Evolutionary conservation across 192 early-diverging fungal genomes (phyloP), one percentile per base, ranked within the genome.

Genomic region (Coemansia sp.): DNA sequence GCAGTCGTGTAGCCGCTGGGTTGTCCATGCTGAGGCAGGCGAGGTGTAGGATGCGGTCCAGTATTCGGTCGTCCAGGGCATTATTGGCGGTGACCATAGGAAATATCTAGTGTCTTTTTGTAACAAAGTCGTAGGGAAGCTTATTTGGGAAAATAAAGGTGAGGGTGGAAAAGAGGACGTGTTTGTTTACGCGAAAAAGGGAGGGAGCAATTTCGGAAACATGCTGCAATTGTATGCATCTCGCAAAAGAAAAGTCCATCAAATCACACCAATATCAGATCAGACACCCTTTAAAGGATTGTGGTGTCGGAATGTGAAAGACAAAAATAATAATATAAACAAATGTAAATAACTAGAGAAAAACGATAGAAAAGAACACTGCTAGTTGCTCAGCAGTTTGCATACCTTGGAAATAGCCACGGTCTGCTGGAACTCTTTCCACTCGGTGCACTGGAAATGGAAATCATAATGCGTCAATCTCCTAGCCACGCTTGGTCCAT

Each of bases 401-500:
- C 29, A 17, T 6, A 59, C 42, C 42, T 42, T 53, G 8, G 57
- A 30, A 13, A 59, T 36, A 23, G 57, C 65, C 6, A 44, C 50
- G 4, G 27, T 29, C 23, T 55, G 65, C 48, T 67, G 65, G 41
- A 67, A 60, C 40, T 67, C 65, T 13, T 42, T 38, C 65, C 57
- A 59, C 50, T 67, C 38, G 48, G 50, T 44, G 57, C 65, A 59
- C 50, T 28, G 50, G 36, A 67, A 45, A 14, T 55, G 34, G 13
- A 59, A 44, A 47, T 67, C 65, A 33, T 57, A 67, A 33, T 67
- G 65, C 29, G 57, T 54, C 28, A 67, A 57, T 41, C 44, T 30
- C 44, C 45, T 47, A 10, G 50, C 57, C 6, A 55, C 40, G 6
- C 5, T 20, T 3, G 28, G n/a, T 17, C 50, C 36, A 9, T 60